Base-by-base conservation (phyloP, 306 rosid species). In the Sindora glabra region DNA sequence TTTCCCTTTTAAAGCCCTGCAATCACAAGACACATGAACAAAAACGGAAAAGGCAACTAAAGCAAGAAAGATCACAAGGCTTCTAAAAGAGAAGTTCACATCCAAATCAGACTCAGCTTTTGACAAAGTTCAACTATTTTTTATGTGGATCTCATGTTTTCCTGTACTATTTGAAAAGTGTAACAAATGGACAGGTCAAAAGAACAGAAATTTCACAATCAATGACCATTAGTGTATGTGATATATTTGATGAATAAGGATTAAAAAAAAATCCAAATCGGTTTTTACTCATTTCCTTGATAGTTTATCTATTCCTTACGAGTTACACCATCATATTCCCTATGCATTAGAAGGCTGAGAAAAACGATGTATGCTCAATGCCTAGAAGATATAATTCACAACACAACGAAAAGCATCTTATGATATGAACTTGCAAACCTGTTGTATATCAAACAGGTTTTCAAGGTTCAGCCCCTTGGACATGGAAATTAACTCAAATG, bases 401-500 rank as follows among this genome's bases (percentile, higher is more conserved):
- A 42, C 33, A 67, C 46, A 48, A 15, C 25, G 41, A 56, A 51
- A 62, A 56, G 55, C 32, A 56, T 52, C 58, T 46, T 19, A 45
- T 44, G 24, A 30, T 22, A 56, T 5, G 27, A 73, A 52, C 55
- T 29, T 68, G 21, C 6, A 42, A 46, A 92, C 99, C 99, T 92
- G 96, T 63, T 92, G 95, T 15, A 64, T 69, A 47, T 83, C 95
- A 82, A 92, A 92, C 85, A 92, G 80, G 74, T 89, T 92, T 56
- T 74, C 86, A 24, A 92, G 96, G 81, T 92, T 92, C 11, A 92
- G 95, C 44, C 99, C 99, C 76, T 77, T 83, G 10, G 99, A 92
- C 99, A 92, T 81, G 41, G 99, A 92, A 65, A 92, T 92, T 68
- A 92, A 74, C 67, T 92, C 96, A 13, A 92, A 92, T 22, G 99